Evolutionary conservation across 805 yeast genomes (phyloP), one percentile per base, ranked within the genome.

Genomic region (Wickerhamomyces silvicola): DNA sequence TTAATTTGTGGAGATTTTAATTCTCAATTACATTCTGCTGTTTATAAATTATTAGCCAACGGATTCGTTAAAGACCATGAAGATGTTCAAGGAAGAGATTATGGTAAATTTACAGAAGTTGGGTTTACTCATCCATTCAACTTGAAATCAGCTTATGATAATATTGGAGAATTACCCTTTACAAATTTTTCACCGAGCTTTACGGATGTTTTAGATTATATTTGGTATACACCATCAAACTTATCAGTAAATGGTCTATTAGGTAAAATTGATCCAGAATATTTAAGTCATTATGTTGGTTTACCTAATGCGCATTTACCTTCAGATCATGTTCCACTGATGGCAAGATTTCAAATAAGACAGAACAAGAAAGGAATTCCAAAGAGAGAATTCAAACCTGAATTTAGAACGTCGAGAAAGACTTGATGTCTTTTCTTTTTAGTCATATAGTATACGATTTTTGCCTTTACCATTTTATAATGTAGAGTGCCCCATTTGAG

Each of bases 1-100:
- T 59, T 90, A 12, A 77, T 92, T 24, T 84, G 97, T 63, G 97
- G 97, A 57, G 98, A 92, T 65, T 88, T 87, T 66, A 92, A 92
- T 60, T 90, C 97, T 2, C 78, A 80, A 31, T 62, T 70, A 13
- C 78, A 81, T 48, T 81, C 94, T 42, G 98, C 97, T 3, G 99
- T 92, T 13, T 90, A 85, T 56, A 92, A 87, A 61, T 68, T 92
- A 42, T 72, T 92, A 48, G 75, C 92, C 21, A 78, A 81, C 21
- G 95, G 97, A 23, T 60, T 72, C 23, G 86, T 82, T n/a, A 68
- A 75, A 18, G 71, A 76, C 30, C 97, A 90, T 56, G 65, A 60
- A 15, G 98, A 92, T 58, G 65, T 88, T 53, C 76, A 73, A 22
- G 94, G 92, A 10, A 73, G 92, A 51, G 90, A 83, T 50, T 92